phyloP scores from a whole-genome alignment of 805 yeast genomes.

The Saccharomycopsis sp. region DNA sequence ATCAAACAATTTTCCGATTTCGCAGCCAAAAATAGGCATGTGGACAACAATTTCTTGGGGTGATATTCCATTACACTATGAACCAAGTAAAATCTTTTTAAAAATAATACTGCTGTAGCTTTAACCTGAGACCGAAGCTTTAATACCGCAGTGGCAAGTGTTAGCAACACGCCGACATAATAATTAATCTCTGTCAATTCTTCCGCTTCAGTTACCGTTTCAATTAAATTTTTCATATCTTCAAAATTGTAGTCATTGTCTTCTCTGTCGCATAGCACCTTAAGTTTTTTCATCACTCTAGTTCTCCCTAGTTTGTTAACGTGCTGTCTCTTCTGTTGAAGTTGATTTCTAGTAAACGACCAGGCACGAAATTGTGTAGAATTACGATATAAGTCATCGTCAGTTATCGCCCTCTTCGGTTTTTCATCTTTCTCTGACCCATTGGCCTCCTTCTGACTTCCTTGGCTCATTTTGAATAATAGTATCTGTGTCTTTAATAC shows the following conservation, averaged over 20 bases:
- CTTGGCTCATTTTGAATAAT: no score
- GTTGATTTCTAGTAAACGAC: constrained; percentile 65
- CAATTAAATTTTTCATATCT: constrained; percentile 27
- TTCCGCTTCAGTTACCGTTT: constrained; percentile 57
- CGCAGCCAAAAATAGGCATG: constrained; percentile 85
- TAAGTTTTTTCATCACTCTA: constrained; percentile 30
- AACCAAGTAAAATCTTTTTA: constrained; percentile 70
- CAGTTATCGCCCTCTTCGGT: constrained; percentile 38
- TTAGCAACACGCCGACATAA: constrained; percentile 65
- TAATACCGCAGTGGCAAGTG: constrained; percentile 57
- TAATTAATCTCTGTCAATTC: constrained; percentile 61
- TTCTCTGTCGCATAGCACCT: constrained; percentile 27
- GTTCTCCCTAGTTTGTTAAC: constrained; percentile 51
- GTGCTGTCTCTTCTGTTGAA: constrained; percentile 40
- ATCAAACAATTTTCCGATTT: constrained; percentile 89
- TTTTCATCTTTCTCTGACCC: not conserved
- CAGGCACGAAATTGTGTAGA: constrained; percentile 80
- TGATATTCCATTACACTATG: constrained; percentile 83
- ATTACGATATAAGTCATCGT: constrained; percentile 82
- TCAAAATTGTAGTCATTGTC: constrained; percentile 26
- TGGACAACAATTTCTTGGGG: constrained; percentile 74
- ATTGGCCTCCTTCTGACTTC: no score
- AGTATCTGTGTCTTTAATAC: not conserved
- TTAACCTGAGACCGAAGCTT: constrained; percentile 79
- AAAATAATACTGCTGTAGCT: constrained; percentile 78